Percentiles rank a stretch among this genome's conserved stretches.
Evolutionary conservation across 345 rosid genomes (phyloP).

Genomic region (Acer saccharum): DNA sequence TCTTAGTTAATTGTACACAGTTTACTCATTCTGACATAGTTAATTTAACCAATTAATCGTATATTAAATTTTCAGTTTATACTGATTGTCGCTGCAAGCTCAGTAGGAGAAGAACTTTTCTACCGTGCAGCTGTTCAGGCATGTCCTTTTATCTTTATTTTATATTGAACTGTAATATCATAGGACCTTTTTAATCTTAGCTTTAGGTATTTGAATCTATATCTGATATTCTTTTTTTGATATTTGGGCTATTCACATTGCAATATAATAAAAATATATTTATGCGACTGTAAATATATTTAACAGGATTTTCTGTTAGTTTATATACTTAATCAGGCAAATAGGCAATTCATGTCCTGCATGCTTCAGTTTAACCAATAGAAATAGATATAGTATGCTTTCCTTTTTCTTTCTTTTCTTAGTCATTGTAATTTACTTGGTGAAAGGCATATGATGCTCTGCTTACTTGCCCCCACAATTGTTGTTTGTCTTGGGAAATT

Average conservation of each 20-base stretch:
- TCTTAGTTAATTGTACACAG: not conserved
- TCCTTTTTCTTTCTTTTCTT: not conserved
- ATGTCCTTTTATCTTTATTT: not conserved
- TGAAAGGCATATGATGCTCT: not conserved
- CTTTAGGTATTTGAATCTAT: not conserved
- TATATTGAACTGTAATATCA: not conserved
- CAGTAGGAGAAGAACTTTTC: slow-evolving; percentile 98
- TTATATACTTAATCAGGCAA: not conserved
- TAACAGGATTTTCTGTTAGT: not conserved
- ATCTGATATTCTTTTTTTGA: not conserved
- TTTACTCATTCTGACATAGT: not conserved
- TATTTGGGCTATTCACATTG: not conserved
- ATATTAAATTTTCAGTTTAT: slow-evolving; percentile 55
- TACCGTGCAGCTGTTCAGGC: slow-evolving; percentile 97
- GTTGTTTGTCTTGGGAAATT: not conserved
- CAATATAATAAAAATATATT: not conserved
- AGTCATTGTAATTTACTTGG: not conserved
- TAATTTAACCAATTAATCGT: slow-evolving; percentile 2
- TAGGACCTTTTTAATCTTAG: not conserved
- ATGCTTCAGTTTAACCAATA: not conserved
- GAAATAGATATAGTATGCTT: not conserved
- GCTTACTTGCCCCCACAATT: not conserved
- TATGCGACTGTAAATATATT: not conserved
- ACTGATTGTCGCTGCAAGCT: slow-evolving; percentile 83
- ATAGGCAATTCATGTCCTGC: not conserved